These are phyloP conservation scores for Wallemia hederae DNA, from an alignment of 1,284 basidiomycete genomes.

Conservation along the genomic window DNA sequence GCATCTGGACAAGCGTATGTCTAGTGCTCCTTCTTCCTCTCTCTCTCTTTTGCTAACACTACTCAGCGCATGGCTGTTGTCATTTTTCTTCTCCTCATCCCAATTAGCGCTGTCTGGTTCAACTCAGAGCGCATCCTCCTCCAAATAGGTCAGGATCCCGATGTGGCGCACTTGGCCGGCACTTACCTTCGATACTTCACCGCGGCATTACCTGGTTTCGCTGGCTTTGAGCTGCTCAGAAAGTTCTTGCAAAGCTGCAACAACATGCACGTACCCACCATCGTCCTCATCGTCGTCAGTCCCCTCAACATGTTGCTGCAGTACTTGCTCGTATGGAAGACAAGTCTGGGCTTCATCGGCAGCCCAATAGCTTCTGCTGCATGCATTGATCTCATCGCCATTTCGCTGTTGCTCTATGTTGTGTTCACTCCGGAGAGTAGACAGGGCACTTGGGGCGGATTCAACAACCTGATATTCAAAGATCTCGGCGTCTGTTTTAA, in stretches of 20 bases:
- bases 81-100: conserved; percentile 30
- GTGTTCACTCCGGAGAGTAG: not conserved
- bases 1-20: not conserved
- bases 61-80: not conserved
- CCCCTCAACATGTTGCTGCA: conserved; percentile 35
- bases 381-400: not conserved
- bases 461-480: not conserved
- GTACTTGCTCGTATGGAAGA: conserved; percentile 29
- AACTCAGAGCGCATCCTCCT: conserved; percentile 30
- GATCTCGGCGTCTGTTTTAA: conserved; percentile 1
- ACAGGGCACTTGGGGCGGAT: not conserved
- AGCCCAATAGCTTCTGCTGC: conserved; percentile 25
- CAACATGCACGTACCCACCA: conserved; percentile 38
- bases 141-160: conserved; percentile 28
- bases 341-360: conserved; percentile 29
- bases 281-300: conserved; percentile 27
- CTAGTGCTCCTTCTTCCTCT: not conserved
- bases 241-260: conserved; percentile 46
- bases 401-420: not conserved
- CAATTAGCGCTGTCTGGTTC: conserved; percentile 29
- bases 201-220: conserved; percentile 35
- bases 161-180: conserved; percentile 30
- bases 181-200: conserved; percentile 31
- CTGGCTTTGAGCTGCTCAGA: conserved; percentile 43
- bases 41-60: not conserved